phyloP scores from a whole-genome alignment of 306 rosid species.

The Elaeagnus macrophylla region DNA sequence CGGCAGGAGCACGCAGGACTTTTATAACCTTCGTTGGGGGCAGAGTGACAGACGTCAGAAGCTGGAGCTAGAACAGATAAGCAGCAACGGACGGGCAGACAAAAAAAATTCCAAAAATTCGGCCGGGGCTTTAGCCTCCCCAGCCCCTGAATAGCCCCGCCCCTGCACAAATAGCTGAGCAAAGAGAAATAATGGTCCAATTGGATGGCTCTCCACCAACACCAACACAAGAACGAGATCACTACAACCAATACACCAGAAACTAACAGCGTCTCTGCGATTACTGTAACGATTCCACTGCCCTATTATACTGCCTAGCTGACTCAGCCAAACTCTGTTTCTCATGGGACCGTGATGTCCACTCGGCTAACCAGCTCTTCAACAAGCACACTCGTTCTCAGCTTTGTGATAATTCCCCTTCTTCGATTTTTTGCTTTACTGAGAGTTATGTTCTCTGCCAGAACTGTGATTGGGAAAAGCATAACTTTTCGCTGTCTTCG shows the following conservation, averaged over 20 bases:
- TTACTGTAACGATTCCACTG: conserved; percentile 46
- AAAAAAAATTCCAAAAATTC: too few species aligned
- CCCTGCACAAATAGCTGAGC: too few species aligned
- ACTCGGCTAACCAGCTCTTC: conserved; percentile 76
- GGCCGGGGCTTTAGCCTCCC: too few species aligned
- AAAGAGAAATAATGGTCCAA: too few species aligned
- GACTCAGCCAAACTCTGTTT: conserved; percentile 86
- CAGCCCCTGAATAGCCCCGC: too few species aligned
- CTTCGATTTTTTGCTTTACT: conserved; percentile 68
- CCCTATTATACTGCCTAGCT: conserved; percentile 74
- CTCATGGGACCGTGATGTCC: conserved; percentile 75
- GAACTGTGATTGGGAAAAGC: conserved; percentile 85
- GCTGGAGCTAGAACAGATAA: too few species aligned
- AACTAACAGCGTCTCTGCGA: conserved; percentile 42
- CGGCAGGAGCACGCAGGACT: too few species aligned
- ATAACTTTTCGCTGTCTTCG: conserved; percentile 26
- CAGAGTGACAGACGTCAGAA: too few species aligned
- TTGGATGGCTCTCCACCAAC: conserved; percentile 23
- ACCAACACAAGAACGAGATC: neutral
- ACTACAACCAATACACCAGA: conserved; percentile 3
- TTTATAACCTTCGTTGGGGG: too few species aligned
- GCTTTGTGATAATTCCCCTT: conserved; percentile 68
- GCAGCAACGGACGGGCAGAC: too few species aligned
- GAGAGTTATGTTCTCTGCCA: conserved; percentile 69
- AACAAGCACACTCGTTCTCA: conserved; percentile 64